phyloP scores from a whole-genome alignment of 176 grass and related monocot genomes.

The Oryza longistaminata region DNA sequence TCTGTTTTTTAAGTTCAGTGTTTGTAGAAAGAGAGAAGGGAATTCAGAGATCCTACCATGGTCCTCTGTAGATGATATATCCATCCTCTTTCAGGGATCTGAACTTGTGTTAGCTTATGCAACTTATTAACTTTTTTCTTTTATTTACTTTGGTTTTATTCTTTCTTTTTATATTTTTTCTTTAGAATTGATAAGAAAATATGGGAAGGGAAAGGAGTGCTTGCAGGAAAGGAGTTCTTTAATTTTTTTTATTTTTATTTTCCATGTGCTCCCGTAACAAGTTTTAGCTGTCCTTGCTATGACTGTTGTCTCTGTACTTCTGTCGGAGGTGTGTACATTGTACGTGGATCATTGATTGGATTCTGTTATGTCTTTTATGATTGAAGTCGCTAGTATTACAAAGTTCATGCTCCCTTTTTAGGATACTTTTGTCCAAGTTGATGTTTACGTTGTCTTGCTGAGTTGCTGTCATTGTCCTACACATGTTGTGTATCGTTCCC shows the following conservation, averaged over 20 bases:
- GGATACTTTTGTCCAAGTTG: neutral
- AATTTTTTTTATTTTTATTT: neutral
- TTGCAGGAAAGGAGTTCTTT: constrained; percentile 18
- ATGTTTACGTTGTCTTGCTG: neutral
- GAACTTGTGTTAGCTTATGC: constrained; percentile 44
- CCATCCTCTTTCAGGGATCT: constrained; percentile 58
- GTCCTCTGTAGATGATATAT: constrained; percentile 42
- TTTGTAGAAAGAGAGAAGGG: constrained; percentile 52
- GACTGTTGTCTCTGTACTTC: constrained; percentile 41
- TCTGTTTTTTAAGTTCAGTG: constrained; percentile 37
- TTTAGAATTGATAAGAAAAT: constrained; percentile 28
- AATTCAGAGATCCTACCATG: constrained; percentile 26
- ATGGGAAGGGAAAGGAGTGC: constrained; percentile 6
- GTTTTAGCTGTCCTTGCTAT: constrained; percentile 44
- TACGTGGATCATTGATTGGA: constrained; percentile 34
- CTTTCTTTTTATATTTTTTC: neutral
- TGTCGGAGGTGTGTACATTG: constrained; percentile 35
- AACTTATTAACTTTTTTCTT: constrained; percentile 44
- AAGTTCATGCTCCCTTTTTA: neutral
- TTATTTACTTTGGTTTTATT: constrained; percentile 8
- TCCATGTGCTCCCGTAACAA: constrained; percentile 42
- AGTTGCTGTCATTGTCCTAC: neutral
- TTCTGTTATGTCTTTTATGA: constrained; percentile 26
- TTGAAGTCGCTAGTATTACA: neutral
- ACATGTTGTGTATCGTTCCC: neutral